phyloP scores from a whole-genome alignment of 805 yeast species.

The Torulaspora indica region DNA sequence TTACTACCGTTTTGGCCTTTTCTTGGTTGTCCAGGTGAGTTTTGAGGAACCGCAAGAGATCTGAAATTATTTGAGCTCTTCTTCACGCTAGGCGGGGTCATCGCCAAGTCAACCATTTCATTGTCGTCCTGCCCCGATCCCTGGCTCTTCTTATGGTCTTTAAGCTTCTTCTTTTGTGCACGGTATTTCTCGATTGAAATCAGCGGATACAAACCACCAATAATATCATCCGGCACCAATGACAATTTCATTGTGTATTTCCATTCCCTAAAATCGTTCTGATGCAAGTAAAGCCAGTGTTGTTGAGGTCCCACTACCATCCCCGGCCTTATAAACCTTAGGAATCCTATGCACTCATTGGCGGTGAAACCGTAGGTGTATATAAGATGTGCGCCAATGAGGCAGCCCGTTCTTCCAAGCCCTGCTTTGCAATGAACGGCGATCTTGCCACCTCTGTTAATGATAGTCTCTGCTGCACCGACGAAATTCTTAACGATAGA shows the following conservation, averaged over 20 bases:
- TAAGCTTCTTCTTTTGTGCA: conserved; percentile 42
- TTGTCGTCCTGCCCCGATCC: conserved; percentile 15
- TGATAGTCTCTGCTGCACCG: conserved; percentile 91
- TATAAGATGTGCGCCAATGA: conserved; percentile 94
- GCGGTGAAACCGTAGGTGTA: conserved; percentile 98
- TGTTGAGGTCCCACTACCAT: conserved; percentile 99
- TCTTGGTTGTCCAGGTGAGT: conserved; percentile 97
- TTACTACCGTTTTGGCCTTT: conserved; percentile 43
- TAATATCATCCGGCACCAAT: conserved; percentile 55
- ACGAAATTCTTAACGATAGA: conserved; percentile 87
- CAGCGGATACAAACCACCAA: conserved; percentile 64
- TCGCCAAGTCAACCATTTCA: conserved; percentile 22
- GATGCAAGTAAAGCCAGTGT: conserved; percentile 96
- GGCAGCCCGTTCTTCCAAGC: conserved; percentile 94
- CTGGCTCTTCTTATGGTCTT: conserved; percentile 30
- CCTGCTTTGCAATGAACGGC: conserved; percentile 99
- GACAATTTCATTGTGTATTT: conserved; percentile 83
- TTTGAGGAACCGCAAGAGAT: conserved; percentile 61
- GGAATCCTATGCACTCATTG: conserved; percentile 90
- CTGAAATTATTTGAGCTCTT: conserved; percentile 33
- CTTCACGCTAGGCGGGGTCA: conserved; percentile 38
- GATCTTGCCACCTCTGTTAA: conserved; percentile 80
- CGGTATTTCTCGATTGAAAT: conserved; percentile 59
- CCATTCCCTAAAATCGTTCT: conserved; percentile 95
- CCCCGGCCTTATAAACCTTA: conserved; percentile 96